phyloP scores from a whole-genome alignment of 768 basidiomycete genomes.

The Phaffia australis region DNA sequence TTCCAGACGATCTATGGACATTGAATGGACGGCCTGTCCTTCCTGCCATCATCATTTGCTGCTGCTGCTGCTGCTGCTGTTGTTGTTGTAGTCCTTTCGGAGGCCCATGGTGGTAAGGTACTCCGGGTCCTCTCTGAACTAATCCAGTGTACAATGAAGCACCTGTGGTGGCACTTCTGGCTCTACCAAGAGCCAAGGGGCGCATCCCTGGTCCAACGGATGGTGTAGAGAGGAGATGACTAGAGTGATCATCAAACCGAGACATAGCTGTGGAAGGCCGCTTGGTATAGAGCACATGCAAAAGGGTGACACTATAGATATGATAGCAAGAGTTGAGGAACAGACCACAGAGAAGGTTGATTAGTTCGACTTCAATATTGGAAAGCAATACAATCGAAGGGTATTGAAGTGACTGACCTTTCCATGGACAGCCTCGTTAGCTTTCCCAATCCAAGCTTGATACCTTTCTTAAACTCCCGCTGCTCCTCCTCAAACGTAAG shows the following conservation, averaged over 20 bases:
- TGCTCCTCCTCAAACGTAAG: neutral
- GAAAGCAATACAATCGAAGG: neutral
- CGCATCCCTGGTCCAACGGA: conserved; percentile 15
- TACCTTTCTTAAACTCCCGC: conserved; percentile 2
- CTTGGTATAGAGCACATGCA: conserved; percentile 20
- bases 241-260: neutral
- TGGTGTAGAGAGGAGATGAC: neutral
- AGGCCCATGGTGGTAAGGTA: neutral
- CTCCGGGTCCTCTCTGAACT: neutral
- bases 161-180: conserved; percentile 9
- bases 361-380: neutral
- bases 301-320: conserved; percentile 11
- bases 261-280: conserved; percentile 16
- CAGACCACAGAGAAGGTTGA: neutral
- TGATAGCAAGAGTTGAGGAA: neutral
- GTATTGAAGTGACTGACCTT: neutral
- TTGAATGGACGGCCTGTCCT: no score
- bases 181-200: conserved; percentile 17
- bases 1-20: no score
- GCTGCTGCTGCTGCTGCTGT: no score
- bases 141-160: neutral
- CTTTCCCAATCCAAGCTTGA: conserved; percentile 21
- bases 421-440: conserved; percentile 21
- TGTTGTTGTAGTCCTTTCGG: no score
- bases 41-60: no score